Base-by-base conservation (phyloP, 1,139 yeast genomes). In the Saccharomyces hybrid region DNA sequence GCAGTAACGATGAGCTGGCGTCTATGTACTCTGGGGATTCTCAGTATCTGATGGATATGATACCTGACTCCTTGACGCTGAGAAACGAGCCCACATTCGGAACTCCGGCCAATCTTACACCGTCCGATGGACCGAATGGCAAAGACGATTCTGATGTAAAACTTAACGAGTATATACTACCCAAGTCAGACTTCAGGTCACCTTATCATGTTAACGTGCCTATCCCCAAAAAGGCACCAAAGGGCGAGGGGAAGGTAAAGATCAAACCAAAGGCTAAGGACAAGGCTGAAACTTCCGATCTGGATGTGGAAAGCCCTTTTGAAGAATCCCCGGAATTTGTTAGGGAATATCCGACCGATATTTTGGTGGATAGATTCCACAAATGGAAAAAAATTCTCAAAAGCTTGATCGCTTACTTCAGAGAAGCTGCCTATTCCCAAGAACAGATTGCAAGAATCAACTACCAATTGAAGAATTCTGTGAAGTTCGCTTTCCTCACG, bases 331-430 rank as follows among this genome's bases (percentile, higher is more conserved):
- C 51, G 14, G 55, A 56, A 31, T 63, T 51, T 49, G 68, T 66
- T 8, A 60, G 62, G 26, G 69, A 67, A 51, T 66, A 59, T 50
- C 76, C 75, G 20, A 73, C 75, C 6, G 72, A 71, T 52, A 61
- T 70, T 3, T 56, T 73, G 16, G 66, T 69, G 51, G 78, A 74
- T 53, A 74, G 85, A 61, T 85, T 85, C 68, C 81, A 82, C 56
- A 77, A 79, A 53, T 85, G 90, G 88, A 82, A 84, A 63, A 79
- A 79, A 66, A 78, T 85, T 57, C 76, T 85, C 57, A 82, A 82
- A 60, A 81, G 85, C 16, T 66, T 85, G 58, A 73, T 81, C 41
- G 74, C 76, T 59, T 85, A 85, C 66, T 76, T 82, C 59, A 79
- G 78, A 55, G 88, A 84, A 59, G 75, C 83, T 49, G 73, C 82